Evolutionary conservation across 345 rosid genomes (phyloP), one percentile per base, ranked within the genome.

Genomic region (Euphorbia tirucalli): DNA sequence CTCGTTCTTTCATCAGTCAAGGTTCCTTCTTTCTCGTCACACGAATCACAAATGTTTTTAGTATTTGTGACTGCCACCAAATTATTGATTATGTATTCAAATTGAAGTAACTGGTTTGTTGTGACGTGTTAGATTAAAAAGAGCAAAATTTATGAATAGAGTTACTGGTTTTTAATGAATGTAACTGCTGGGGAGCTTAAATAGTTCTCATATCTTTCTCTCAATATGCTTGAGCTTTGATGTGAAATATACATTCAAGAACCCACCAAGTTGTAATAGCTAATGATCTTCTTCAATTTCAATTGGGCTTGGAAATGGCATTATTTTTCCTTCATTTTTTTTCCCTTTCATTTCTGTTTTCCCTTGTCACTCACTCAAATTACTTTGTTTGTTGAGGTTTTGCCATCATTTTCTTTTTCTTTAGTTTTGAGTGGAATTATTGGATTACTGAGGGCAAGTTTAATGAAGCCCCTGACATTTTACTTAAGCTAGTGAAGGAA

Each of bases 1-100:
- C 84, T 88, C 18, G 88, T 88, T 10, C 87, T 88, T 58, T 75
- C 79, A 9, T 71, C 86, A 1, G 88, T 88, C 71, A 83, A 85
- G 90, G 92, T 84, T 50, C 19, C 46, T 71, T 30, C 46, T 31
- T 48, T 35, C 21, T 55, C 10, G 4, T 58, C 48, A 10, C 9
- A 19, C n/a, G n/a, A n/a, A n/a, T 35, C 0, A 18, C 11, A 19
- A 16, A 30, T 60, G 21, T 60, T 28, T 10, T 7, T 30, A 28
- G 9, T 19, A 16, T 39, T 32, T 21, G 39, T 61, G n/a, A 18
- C 3, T 59, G 63, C 37, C 19, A 30, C 8, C 30, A 10, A 30
- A 60, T 61, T 35, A 10, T n/a, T 14, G 11, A 35, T 21, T 31
- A 30, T 32, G 18, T 32, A 35, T 61, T n/a, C 13, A 8, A 35